Evolutionary conservation across 169 alveolate genomes (phyloP), one percentile per base, ranked within the genome.

Genomic region (Babesia bigemina): DNA sequence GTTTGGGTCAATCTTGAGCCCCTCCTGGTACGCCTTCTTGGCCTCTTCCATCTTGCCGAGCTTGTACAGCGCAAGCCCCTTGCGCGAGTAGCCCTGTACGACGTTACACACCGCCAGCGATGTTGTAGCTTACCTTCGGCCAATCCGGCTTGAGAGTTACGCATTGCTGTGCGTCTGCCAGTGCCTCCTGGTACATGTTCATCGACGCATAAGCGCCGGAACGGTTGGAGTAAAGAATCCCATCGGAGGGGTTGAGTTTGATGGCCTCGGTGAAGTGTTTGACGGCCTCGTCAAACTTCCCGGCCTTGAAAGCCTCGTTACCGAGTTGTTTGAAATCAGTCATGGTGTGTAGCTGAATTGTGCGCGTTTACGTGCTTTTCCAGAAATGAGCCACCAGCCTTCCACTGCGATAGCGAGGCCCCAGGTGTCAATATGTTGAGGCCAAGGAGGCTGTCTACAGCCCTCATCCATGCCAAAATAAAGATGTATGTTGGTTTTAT

Each of bases 141-240:
- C 98, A 95, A 44, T 93, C 96, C 22, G 98, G 96, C 69, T 96
- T 95, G 36, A 96, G 79, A 52, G 91, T 74, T 50, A 95, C 89
- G 66, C 99, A 96, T 70, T 93, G 93, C 28, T 88, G 94, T 22
- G 98, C 99, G 79, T 94, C 98, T 16, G 79, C 91, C 56, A 96
- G 85, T 21, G 99, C 99, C 65, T 95, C 93, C 29, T 93, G 92
- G 77, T 77, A 95, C 76, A 91, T 84, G 36, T 86, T 63, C 59
- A 95, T 70, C 59, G 96, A 91, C 57, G 95, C 94, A 69, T 92
- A 96, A 33, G 97, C 96, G 24, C 98, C 99, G 10, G 98, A 93
- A 69, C 98, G 85, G 85, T 97, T 97, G 36, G 98, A 95, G 84
- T 95, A 96, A 10, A 96, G 91, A 10, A 96, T 95, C 70, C 92